Base-by-base conservation (phyloP, 2,329 filamentous ascomycete species). In the Cordyceps pruinosa region DNA sequence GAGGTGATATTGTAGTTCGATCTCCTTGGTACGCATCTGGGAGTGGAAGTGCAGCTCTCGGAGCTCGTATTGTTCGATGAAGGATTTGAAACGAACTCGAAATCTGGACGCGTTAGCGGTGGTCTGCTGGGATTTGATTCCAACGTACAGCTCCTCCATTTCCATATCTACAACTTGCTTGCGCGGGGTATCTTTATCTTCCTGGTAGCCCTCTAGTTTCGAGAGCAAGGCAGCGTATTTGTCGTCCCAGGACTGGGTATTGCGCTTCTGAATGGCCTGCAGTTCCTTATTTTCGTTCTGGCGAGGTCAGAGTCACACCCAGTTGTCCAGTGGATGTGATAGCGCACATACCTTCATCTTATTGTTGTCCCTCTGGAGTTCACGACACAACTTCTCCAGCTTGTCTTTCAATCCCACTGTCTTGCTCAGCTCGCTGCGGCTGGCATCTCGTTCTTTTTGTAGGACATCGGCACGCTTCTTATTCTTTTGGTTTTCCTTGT, bases 321-420 rank as follows among this genome's bases (percentile, higher is more conserved):
- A 17, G 21, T 12, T 48, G 21, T 21, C 34, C 23, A 2, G 5
- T 13, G 17, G 23, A 2, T 12, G 32, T 3, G 19, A 35, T 25
- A 21, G 9, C 13, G 34, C 61, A 70, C 76, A 64, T 73, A 94
- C 90, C 87, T 97, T 97, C 63, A 99, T 85, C 75, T 96, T 95
- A 74, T 97, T 97, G 72, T 99, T 99, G 69, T 99, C 94, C 66
- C 93, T 89, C 60, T 95, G 94, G 56, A 99, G 80, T 72, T 99
- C 94, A 57, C 94, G 81, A 66, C 92, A 97, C 32, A 99, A 78
- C 70, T 97, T 99, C 73, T 99, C 94, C 46, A 99, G 78, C 74
- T 97, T 97, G 71, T 97, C 92, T 72, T 96, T 97, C 69, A 97
- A 84, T 1, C 87, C 88, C 21, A 89, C 86, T 23, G 92, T 93